phyloP scores from a whole-genome alignment of 1,284 basidiomycete genomes.

The Pseudozyma pruni region DNA sequence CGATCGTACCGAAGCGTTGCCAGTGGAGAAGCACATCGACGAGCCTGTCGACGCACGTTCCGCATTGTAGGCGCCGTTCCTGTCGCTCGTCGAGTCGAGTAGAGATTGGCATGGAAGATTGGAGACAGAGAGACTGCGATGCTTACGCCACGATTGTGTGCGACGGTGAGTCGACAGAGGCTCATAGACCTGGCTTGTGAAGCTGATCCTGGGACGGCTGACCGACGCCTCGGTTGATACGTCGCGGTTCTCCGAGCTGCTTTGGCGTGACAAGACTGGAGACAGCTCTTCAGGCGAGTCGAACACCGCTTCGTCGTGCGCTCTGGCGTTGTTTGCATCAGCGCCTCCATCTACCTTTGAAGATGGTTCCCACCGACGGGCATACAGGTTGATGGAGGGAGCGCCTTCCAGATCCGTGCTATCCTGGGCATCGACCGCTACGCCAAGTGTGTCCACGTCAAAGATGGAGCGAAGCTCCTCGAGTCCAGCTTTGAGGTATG shows the following conservation, averaged over 20 bases:
- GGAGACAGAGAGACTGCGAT: conserved; percentile 35
- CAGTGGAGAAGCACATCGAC: background rate
- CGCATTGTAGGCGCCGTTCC: background rate
- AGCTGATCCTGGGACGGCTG: conserved; percentile 11
- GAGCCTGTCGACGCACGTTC: conserved; percentile 2
- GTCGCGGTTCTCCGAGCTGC: conserved; percentile 30
- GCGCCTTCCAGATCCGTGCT: conserved; percentile 30
- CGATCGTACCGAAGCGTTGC: conserved; percentile 10
- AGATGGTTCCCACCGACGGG: conserved; percentile 1
- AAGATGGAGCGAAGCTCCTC: conserved; percentile 57
- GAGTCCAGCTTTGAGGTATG: conserved; percentile 54
- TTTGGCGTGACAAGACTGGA: conserved; percentile 22
- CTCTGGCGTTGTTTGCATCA: background rate
- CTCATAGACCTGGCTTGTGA: conserved; percentile 30
- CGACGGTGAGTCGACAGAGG: conserved; percentile 25
- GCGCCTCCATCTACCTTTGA: background rate
- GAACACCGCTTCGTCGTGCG: conserved; percentile 9
- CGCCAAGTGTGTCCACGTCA: conserved; percentile 51
- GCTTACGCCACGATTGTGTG: conserved; percentile 35
- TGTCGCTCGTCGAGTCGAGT: background rate
- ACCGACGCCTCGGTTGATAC: background rate
- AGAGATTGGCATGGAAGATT: conserved; percentile 10
- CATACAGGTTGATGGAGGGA: conserved; percentile 7
- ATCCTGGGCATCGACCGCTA: conserved; percentile 15
- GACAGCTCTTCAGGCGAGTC: conserved; percentile 27